Conservation (phyloP, 1,139 yeast species). For the Meyerozyma elateridarum region DNA sequence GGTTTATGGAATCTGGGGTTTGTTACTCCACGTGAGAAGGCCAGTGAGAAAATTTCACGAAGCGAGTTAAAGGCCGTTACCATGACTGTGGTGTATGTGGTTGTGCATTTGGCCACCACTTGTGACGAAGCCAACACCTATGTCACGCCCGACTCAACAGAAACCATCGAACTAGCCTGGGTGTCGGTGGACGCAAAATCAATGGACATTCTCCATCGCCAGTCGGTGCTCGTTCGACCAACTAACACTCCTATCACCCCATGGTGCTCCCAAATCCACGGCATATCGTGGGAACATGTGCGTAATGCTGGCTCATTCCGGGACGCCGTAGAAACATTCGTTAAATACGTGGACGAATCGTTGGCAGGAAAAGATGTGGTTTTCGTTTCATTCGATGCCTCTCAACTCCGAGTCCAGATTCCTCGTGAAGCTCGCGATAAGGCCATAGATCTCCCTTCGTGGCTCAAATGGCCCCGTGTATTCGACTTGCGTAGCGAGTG, state of each 20-base stretch:
- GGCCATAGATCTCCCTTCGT: constrained; percentile 65
- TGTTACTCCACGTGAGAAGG: too few species aligned
- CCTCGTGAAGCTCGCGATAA: constrained; percentile 81
- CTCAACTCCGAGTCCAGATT: constrained; percentile 71
- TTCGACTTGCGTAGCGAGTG: constrained; percentile 70
- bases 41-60: too few species aligned
- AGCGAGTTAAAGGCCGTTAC: too few species aligned
- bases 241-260: constrained; percentile 65
- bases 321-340: constrained; percentile 56
- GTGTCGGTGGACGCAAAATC: constrained; percentile 38
- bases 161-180: constrained; percentile 68
- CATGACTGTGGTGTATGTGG: constrained; percentile 61
- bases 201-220: constrained; percentile 31
- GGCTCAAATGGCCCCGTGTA: constrained; percentile 68
- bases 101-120: constrained; percentile 60
- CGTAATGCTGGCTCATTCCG: constrained; percentile 49
- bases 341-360: constrained; percentile 42
- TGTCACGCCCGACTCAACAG: constrained; percentile 60
- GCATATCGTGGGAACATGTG: constrained; percentile 62
- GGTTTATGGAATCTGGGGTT: too few species aligned
- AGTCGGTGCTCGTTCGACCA: constrained; percentile 55
- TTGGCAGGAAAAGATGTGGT: constrained; percentile 52
- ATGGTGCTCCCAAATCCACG: constrained; percentile 48
- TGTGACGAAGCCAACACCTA: constrained; percentile 61
- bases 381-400: constrained; percentile 61